Conservation (phyloP, 805 yeast species). For the Wickerhamiella musiphila region DNA sequence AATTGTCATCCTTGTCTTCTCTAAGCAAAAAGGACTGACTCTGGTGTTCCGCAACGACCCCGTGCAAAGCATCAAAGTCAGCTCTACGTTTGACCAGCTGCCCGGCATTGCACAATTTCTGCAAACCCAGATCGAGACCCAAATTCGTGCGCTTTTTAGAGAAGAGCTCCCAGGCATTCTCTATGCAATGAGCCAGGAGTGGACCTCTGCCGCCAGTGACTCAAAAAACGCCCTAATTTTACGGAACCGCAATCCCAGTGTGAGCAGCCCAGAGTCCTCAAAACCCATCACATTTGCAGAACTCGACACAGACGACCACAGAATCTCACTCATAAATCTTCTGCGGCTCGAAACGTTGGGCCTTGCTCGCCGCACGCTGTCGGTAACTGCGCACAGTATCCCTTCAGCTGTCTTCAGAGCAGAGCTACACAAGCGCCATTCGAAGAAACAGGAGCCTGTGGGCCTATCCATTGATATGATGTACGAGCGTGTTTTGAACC, state of each 20-base stretch:
- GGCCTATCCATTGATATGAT: slow-evolving; percentile 9
- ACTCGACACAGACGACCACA: slow-evolving; percentile 41
- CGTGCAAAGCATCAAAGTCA: slow-evolving; percentile 61
- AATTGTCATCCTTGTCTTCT: slow-evolving; percentile 69
- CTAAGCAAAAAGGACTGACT: slow-evolving; percentile 67
- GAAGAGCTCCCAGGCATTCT: slow-evolving; percentile 71
- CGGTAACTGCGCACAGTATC: slow-evolving; percentile 45
- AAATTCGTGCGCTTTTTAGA: slow-evolving; percentile 61
- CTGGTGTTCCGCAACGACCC: slow-evolving; percentile 83
- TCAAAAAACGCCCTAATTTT: slow-evolving; percentile 2
- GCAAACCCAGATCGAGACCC: slow-evolving; percentile 68
- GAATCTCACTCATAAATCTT: slow-evolving; percentile 48
- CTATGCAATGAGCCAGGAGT: slow-evolving; percentile 56
- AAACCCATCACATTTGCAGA: slow-evolving; percentile 31
- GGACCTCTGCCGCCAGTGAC: slow-evolving; percentile 27
- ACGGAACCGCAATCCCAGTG: slow-evolving; percentile 1
- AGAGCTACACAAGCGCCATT: slow-evolving; percentile 22
- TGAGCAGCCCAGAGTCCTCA: slow-evolving; percentile 1
- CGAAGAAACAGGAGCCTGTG: slow-evolving; percentile 17
- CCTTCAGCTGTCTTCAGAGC: slow-evolving; percentile 43
- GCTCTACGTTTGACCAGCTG: slow-evolving; percentile 73
- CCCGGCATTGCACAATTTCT: slow-evolving; percentile 69
- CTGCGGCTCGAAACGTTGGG: slow-evolving; percentile 49
- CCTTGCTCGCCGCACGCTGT: slow-evolving; percentile 63
- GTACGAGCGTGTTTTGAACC: slow-evolving; percentile 14